Evolutionary conservation across 2,329 filamentous ascomycete species (phyloP).

Genomic region (Trichophyton benhamiae): DNA sequence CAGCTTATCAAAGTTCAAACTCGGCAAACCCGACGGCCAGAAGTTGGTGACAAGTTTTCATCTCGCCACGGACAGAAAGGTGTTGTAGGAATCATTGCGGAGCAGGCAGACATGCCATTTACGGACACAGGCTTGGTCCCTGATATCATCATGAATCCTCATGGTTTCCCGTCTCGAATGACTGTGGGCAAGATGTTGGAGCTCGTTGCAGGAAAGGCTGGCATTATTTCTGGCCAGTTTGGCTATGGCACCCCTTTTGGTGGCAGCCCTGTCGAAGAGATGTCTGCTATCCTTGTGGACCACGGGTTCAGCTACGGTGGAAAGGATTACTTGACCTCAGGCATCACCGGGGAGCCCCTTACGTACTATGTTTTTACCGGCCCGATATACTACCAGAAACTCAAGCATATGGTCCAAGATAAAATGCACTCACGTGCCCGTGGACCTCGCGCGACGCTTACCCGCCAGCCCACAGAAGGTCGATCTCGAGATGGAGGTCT

Average conservation of each 20-base stretch:
- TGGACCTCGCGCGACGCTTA: constrained; percentile 82
- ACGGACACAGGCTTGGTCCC: constrained; percentile 81
- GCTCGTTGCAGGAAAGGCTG: constrained; percentile 85
- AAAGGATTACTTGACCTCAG: constrained; percentile 91
- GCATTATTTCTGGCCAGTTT: constrained; percentile 68
- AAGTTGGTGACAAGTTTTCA: constrained; percentile 96
- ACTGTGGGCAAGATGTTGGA: constrained; percentile 97
- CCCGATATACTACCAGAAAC: constrained; percentile 97
- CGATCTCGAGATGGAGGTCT: constrained; percentile 84
- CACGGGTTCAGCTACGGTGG: constrained; percentile 93
- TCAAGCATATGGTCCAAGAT: constrained; percentile 99
- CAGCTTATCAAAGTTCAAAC: constrained; percentile 89
- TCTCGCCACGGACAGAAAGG: constrained; percentile 97
- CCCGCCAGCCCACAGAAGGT: constrained; percentile 91
- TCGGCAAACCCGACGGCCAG: constrained; percentile 85
- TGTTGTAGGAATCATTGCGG: constrained; percentile 90
- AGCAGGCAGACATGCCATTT: constrained; percentile 96
- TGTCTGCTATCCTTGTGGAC: constrained; percentile 71
- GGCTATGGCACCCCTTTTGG: constrained; percentile 86
- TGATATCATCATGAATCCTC: constrained; percentile 99
- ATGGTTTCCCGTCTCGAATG: constrained; percentile 99
- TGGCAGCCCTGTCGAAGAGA: constrained; percentile 74
- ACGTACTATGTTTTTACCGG: constrained; percentile 98
- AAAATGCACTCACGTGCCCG: constrained; percentile 96
- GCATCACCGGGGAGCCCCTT: constrained; percentile 85